These are phyloP conservation scores for Backusella psychrophila DNA, from an alignment of 192 early-diverging fungal species.

Conservation along the genomic window DNA sequence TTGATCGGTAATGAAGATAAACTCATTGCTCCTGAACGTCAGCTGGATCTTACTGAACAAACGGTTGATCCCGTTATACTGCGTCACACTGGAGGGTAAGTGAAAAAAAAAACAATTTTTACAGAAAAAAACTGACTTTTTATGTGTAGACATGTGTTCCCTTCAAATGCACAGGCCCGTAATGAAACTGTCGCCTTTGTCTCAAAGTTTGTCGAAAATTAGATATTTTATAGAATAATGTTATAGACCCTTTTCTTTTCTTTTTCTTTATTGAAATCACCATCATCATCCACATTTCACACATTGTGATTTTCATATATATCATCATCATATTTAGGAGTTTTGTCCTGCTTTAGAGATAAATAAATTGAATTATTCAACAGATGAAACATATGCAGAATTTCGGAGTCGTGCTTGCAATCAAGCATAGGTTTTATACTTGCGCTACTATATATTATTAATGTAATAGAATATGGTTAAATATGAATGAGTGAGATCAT, in stretches of 20 bases:
- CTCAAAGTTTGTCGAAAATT: conserved; percentile 10
- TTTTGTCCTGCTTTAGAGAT: neutral
- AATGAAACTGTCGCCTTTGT: conserved; percentile 26
- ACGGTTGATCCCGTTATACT: conserved; percentile 23
- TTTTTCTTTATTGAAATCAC: neutral
- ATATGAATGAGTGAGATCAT: too few relatives aligned
- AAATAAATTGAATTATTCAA: neutral
- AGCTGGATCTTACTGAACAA: conserved; percentile 9
- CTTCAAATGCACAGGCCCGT: conserved; percentile 22
- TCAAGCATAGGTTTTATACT: too few relatives aligned
- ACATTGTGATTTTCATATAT: too few relatives aligned
- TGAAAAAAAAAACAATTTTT: neutral
- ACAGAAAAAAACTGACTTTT: too few relatives aligned
- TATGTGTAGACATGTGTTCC: conserved; percentile 24
- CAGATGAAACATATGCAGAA: neutral
- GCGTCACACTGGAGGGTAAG: conserved; percentile 39
- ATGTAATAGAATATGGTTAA: too few relatives aligned
- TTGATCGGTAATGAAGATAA: conserved; percentile 37
- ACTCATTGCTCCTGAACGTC: conserved; percentile 28
- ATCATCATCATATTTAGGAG: neutral
- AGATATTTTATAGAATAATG: neutral
- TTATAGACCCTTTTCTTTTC: neutral
- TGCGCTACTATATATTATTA: too few relatives aligned
- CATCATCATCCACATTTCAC: neutral
- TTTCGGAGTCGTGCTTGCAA: neutral